phyloP scores from a whole-genome alignment of 805 yeast species.

The Lipomyces orientalis region DNA sequence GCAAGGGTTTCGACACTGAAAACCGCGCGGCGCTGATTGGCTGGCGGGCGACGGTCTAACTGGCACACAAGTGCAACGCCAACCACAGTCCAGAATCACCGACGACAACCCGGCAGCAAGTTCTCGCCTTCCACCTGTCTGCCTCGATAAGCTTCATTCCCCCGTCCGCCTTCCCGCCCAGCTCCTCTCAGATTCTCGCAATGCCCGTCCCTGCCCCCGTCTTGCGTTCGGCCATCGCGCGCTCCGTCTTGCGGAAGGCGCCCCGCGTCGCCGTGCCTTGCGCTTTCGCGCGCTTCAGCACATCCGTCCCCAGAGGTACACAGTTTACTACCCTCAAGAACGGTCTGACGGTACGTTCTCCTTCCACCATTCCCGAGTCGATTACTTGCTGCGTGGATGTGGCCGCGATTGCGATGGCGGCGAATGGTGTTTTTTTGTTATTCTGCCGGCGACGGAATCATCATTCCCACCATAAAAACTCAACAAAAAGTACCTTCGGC shows the following conservation, averaged over 20 bases:
- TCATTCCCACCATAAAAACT: too few relatives aligned
- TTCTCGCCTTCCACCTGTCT: constrained; percentile 12
- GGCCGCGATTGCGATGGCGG: background rate
- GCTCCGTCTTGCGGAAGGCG: constrained; percentile 21
- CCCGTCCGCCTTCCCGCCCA: constrained; percentile 10
- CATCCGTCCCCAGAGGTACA: constrained; percentile 52
- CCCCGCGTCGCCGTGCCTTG: constrained; percentile 25
- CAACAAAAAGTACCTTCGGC: background rate
- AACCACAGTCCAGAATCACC: background rate
- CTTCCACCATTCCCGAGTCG: background rate
- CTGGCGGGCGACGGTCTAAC: background rate
- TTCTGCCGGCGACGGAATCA: background rate
- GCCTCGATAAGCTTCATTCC: background rate
- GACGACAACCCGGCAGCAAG: background rate
- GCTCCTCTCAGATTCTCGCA: constrained; percentile 7
- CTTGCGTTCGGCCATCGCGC: constrained; percentile 31
- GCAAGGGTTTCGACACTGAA: constrained; percentile 8
- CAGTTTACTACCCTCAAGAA: constrained; percentile 79
- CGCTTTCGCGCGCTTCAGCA: constrained; percentile 34
- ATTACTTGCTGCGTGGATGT: background rate
- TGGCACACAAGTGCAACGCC: background rate
- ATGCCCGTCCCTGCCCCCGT: constrained; percentile 37
- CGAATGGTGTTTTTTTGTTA: background rate
- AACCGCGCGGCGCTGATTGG: constrained; percentile 30
- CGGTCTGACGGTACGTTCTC: constrained; percentile 74